A percentile compares a stretch with the other conserved stretches of the same genome.
These are phyloP conservation scores for Suhomyces bribrorum DNA, from an alignment of 1,139 yeast genomes.

Conservation along the genomic window DNA sequence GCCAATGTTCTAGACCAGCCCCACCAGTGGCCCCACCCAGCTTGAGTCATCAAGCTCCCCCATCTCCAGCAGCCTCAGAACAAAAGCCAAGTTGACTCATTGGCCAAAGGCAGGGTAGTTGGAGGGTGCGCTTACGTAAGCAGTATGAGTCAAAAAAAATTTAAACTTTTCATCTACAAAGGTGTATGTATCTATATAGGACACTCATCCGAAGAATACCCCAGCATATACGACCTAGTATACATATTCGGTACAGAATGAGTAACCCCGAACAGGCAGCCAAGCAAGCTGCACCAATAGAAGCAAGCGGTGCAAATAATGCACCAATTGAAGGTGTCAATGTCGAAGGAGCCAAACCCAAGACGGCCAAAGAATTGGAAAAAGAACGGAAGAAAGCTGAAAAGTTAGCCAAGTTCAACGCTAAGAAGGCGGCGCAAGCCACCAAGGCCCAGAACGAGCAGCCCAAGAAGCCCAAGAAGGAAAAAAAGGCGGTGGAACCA, in stretches of 20 bases:
- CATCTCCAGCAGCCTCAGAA: too few relatives aligned
- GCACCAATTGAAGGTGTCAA: constrained; percentile 15
- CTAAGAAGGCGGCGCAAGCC: constrained; percentile 84
- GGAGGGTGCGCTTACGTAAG: constrained; percentile 8
- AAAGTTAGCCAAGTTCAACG: constrained; percentile 90
- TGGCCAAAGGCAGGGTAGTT: too few relatives aligned
- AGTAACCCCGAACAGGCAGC: constrained; percentile 9
- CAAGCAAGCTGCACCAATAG: constrained; percentile 11
- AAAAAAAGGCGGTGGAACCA: constrained; percentile 68
- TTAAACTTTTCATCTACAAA: constrained; percentile 5
- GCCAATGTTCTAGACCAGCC: too few relatives aligned
- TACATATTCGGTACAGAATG: constrained; percentile 11
- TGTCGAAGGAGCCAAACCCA: constrained; percentile 32
- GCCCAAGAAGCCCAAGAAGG: constrained; percentile 68
- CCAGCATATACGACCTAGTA: constrained; percentile 9
- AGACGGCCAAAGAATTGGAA: constrained; percentile 78
- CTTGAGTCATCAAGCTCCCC: too few relatives aligned
- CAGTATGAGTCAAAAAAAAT: constrained; percentile 6
- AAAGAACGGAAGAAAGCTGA: constrained; percentile 97
- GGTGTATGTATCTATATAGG: constrained; percentile 25
- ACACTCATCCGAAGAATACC: constrained; percentile 18
- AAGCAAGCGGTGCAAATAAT: constrained; percentile 14
- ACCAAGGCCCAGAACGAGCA: constrained; percentile 39
- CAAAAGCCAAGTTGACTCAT: too few relatives aligned
- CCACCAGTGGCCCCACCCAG: too few relatives aligned